These are phyloP conservation scores for Truncatella angustata DNA, from an alignment of 2,329 filamentous ascomycete species.

Conservation along the genomic window DNA sequence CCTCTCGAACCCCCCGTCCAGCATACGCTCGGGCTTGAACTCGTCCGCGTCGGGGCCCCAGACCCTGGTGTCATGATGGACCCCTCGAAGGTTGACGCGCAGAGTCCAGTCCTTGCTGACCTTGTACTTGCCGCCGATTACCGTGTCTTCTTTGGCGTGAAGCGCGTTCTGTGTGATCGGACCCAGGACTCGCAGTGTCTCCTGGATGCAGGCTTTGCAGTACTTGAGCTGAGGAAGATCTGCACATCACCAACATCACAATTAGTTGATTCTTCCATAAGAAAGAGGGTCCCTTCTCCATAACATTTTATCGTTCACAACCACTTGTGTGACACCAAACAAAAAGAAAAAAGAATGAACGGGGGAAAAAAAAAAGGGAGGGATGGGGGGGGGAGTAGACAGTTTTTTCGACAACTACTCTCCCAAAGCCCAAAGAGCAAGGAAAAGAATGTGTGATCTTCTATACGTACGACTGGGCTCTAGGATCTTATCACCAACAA, in stretches of 20 bases:
- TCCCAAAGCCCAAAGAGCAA: too few species aligned
- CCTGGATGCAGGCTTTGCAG: constrained; percentile 55
- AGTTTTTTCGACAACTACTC: too few species aligned
- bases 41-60: neutral
- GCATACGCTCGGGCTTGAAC: constrained; percentile 63
- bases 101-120: neutral
- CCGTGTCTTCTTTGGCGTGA: constrained; percentile 2
- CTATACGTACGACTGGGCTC: constrained; percentile 57
- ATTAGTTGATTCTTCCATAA: too few species aligned
- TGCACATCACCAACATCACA: too few species aligned
- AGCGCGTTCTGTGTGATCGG: constrained; percentile 3
- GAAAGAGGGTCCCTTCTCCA: too few species aligned
- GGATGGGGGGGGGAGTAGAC: too few species aligned
- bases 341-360: too few species aligned
- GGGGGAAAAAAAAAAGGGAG: too few species aligned
- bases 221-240: constrained; percentile 65
- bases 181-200: constrained; percentile 46
- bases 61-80: neutral
- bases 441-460: too few species aligned
- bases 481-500: constrained; percentile 58
- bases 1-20: constrained; percentile 65
- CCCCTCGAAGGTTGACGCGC: neutral
- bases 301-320: too few species aligned
- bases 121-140: constrained; percentile 5
- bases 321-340: too few species aligned